These are phyloP conservation scores for Penicillium sp. DNA, from an alignment of 2,329 filamentous ascomycete genomes.

Conservation along the genomic window DNA sequence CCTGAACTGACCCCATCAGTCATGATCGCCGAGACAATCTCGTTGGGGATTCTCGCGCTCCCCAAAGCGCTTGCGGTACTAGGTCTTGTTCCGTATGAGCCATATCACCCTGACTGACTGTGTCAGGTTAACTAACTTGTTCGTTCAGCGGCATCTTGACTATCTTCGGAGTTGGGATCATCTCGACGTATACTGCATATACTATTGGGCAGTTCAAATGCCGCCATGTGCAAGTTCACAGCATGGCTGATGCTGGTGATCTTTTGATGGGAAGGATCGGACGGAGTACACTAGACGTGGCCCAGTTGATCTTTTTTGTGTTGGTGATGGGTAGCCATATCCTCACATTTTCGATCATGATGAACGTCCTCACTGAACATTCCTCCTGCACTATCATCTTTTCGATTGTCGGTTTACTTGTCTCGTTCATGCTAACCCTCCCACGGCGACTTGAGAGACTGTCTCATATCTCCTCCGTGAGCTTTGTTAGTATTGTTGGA, in stretches of 20 bases:
- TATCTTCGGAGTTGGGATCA: conserved; percentile 51
- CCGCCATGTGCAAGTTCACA: conserved; percentile 56
- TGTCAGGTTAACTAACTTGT: not conserved
- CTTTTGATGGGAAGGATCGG: conserved; percentile 59
- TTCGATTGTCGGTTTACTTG: conserved; percentile 53
- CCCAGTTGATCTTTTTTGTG: conserved; percentile 61
- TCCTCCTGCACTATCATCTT: conserved; percentile 61
- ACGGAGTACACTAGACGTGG: conserved; percentile 58
- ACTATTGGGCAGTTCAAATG: conserved; percentile 57
- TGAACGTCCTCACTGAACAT: conserved; percentile 60
- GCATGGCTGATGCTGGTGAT: conserved; percentile 64
- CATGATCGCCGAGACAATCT: conserved; percentile 58
- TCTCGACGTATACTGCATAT: conserved; percentile 58
- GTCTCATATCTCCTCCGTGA: conserved; percentile 57
- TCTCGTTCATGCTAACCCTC: conserved; percentile 58
- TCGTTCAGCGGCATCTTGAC: conserved; percentile 48
- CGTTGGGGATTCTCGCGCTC: conserved; percentile 55
- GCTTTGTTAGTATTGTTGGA: conserved; percentile 62
- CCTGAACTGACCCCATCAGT: conserved; percentile 28
- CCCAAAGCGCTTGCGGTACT: conserved; percentile 51
- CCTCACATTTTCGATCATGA: conserved; percentile 65
- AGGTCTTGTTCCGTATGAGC: conserved; percentile 49
- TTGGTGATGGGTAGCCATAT: conserved; percentile 68
- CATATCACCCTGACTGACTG: not conserved
- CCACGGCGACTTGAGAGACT: conserved; percentile 61